Evolutionary conservation across 2,329 filamentous ascomycete genomes (phyloP).

Genomic region (Pseudofabraea citricarpa): DNA sequence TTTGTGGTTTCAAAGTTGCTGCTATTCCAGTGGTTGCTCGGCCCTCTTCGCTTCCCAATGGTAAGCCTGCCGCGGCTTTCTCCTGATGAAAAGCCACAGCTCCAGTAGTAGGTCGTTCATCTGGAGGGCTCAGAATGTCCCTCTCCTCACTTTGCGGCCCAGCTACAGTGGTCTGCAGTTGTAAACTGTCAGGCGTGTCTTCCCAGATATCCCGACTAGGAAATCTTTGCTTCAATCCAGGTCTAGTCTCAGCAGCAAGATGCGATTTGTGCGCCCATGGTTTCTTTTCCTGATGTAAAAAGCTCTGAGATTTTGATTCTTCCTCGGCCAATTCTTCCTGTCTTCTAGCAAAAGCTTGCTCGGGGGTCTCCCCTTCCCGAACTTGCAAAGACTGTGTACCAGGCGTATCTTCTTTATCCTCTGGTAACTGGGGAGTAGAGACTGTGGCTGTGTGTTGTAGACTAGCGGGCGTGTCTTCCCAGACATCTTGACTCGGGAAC

Average conservation of each 20-base stretch:
- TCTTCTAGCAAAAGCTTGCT: constrained; percentile 60
- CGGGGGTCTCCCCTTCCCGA: constrained; percentile 45
- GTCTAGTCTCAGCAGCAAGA: constrained; percentile 47
- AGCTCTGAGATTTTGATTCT: constrained; percentile 44
- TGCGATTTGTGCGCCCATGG: constrained; percentile 45
- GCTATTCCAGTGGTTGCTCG: constrained; percentile 24
- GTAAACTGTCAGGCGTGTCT: constrained; percentile 79
- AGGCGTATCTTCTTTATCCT: constrained; percentile 29
- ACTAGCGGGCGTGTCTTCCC: constrained; percentile 93
- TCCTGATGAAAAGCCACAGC: constrained; percentile 25
- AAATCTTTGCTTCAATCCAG: constrained; percentile 65
- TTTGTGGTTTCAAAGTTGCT: constrained; percentile 52
- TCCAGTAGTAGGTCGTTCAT: constrained; percentile 29
- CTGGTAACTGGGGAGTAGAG: constrained; percentile 67
- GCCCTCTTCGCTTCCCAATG: constrained; percentile 16
- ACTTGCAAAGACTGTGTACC: neutral
- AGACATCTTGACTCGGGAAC: constrained; percentile 93
- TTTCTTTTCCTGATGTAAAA: constrained; percentile 47
- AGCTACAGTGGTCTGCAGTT: constrained; percentile 70
- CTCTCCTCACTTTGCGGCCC: constrained; percentile 44
- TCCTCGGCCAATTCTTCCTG: constrained; percentile 62
- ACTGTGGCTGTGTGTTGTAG: constrained; percentile 76
- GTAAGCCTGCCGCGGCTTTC: constrained; percentile 17
- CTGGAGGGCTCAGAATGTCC: constrained; percentile 33
- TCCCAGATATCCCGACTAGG: constrained; percentile 95